phyloP scores from a whole-genome alignment of 768 basidiomycete genomes.

The Asterophora lycoperdoides region DNA sequence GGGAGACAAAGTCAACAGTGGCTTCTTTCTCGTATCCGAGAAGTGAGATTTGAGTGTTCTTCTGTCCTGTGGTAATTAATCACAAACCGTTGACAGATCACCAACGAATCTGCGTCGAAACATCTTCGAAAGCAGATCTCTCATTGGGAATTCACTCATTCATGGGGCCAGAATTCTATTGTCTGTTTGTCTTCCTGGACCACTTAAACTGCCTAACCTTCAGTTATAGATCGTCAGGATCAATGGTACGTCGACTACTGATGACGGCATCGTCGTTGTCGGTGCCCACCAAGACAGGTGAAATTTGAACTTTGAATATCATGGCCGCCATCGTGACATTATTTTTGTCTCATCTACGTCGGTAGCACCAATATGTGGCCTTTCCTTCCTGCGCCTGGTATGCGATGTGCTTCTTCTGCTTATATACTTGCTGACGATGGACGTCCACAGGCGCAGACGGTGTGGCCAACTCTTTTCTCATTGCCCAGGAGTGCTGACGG shows the following conservation, averaged over 20 bases:
- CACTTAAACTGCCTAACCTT: conserved; percentile 11
- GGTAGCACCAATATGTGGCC: conserved; percentile 73
- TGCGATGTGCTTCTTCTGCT: conserved; percentile 18
- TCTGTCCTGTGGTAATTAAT: conserved; percentile 1
- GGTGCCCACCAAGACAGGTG: conserved; percentile 85
- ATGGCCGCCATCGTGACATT: conserved; percentile 5
- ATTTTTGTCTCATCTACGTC: conserved; percentile 2
- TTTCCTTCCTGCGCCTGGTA: conserved; percentile 74
- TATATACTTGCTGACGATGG: conserved; percentile 20
- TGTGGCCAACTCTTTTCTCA: conserved; percentile 19
- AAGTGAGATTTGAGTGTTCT: conserved; percentile 38
- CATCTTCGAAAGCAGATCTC: conserved; percentile 54
- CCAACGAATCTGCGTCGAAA: conserved; percentile 53
- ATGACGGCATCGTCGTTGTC: conserved; percentile 64
- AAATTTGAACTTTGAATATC: conserved; percentile 12
- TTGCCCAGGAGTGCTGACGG: conserved; percentile 21
- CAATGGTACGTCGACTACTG: conserved; percentile 59
- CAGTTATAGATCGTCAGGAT: conserved; percentile 66
- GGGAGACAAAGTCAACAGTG: conserved; percentile 75
- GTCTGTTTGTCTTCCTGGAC: conserved; percentile 32
- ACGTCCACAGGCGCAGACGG: conserved; percentile 45
- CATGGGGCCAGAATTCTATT: conserved; percentile 83
- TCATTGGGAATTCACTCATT: conserved; percentile 68
- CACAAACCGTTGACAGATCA: conserved; percentile 45
- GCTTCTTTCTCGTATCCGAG: conserved; percentile 61